Evolutionary conservation across 164 flowering plant species (phyloP).

Genomic region (Kingdonia uniflora): DNA sequence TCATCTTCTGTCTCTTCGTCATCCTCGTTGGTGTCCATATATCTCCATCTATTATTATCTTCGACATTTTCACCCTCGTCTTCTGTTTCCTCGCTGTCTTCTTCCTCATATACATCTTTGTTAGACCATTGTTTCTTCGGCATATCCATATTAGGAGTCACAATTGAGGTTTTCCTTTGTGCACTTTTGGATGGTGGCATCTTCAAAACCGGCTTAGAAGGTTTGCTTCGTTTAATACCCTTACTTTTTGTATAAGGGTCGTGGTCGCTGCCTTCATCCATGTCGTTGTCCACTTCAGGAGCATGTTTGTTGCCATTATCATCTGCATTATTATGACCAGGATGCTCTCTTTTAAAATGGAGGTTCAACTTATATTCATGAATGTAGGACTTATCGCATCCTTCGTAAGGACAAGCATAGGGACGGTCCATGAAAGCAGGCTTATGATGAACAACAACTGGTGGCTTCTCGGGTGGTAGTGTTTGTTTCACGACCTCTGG

Average conservation of each 20-base stretch:
- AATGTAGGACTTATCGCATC: slow-evolving; percentile 88
- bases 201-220: slow-evolving; percentile 40
- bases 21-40: slow-evolving; percentile 56
- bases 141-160: slow-evolving; percentile 29
- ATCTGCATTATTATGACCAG: slow-evolving; percentile 70
- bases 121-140: slow-evolving; percentile 50
- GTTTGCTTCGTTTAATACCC: slow-evolving; percentile 42
- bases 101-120: slow-evolving; percentile 34
- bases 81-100: slow-evolving; percentile 52
- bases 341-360: slow-evolving; percentile 85
- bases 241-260: slow-evolving; percentile 60
- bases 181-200: slow-evolving; percentile 49
- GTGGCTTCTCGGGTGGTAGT: slow-evolving; percentile 49
- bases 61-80: slow-evolving; percentile 76
- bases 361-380: slow-evolving; percentile 97
- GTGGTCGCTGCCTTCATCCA: slow-evolving; percentile 84
- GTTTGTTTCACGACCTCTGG: slow-evolving; percentile 37
- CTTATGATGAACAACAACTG: slow-evolving; percentile 32
- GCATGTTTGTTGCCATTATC: slow-evolving; percentile 54
- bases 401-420: slow-evolving; percentile 81
- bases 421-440: slow-evolving; percentile 82
- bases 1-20: slow-evolving; percentile 88
- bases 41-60: slow-evolving; percentile 53
- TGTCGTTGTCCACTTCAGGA: slow-evolving; percentile 45
- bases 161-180: slow-evolving; percentile 38